phyloP scores from a whole-genome alignment of 2,329 filamentous ascomycete species.

The Pseudocercospora musae region DNA sequence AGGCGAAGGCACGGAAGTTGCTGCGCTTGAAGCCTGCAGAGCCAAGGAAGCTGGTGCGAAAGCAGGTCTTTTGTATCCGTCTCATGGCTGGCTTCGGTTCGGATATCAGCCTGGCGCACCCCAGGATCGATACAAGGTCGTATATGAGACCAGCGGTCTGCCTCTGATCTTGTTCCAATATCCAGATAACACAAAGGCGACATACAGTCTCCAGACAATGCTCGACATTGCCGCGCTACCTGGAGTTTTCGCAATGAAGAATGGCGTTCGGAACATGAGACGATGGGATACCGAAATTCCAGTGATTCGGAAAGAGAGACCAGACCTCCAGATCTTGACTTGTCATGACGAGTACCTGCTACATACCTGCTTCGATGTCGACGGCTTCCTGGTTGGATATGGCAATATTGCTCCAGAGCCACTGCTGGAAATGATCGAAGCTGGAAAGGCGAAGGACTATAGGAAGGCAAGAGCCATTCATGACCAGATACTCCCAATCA shows the following conservation, averaged over 20 bases:
- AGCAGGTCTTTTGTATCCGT: conserved; percentile 53
- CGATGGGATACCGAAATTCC: conserved; percentile 57
- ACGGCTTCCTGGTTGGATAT: conserved; percentile 55
- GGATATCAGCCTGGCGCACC: conserved; percentile 53
- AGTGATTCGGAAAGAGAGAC: conserved; percentile 45
- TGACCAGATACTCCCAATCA: conserved; percentile 50
- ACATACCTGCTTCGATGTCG: conserved; percentile 52
- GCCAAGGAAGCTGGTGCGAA: conserved; percentile 51
- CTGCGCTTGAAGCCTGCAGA: conserved; percentile 51
- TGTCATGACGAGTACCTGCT: conserved; percentile 55
- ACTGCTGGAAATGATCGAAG: conserved; percentile 52
- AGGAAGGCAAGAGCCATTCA: conserved; percentile 47
- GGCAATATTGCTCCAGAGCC: conserved; percentile 36
- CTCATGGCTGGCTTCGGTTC: conserved; percentile 55
- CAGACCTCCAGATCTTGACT: conserved; percentile 50
- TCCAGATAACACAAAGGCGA: conserved; percentile 51
- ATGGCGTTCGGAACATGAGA: conserved; percentile 56
- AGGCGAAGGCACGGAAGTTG: conserved; percentile 52
- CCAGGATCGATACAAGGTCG: conserved; percentile 51
- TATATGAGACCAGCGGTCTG: conserved; percentile 50
- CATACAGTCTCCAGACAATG: conserved; percentile 51
- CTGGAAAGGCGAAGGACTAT: conserved; percentile 52
- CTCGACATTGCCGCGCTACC: conserved; percentile 53
- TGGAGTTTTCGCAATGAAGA: conserved; percentile 57
- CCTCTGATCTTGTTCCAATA: conserved; percentile 56